Evolutionary conservation across 805 yeast genomes (phyloP), one percentile per base, ranked within the genome.

Genomic region (Yarrowia sp.): DNA sequence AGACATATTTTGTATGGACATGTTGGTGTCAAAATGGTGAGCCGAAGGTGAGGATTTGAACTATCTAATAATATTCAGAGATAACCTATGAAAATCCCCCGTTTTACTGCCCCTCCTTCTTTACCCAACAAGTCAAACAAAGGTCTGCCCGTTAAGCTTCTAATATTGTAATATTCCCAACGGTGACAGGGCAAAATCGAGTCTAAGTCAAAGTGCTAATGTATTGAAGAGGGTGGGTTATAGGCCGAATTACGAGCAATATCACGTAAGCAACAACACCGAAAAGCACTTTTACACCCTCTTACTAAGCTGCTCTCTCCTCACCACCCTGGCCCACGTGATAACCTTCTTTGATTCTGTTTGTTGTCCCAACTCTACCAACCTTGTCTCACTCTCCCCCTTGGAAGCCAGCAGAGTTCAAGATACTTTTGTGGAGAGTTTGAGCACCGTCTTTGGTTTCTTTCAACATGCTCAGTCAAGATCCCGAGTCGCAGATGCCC

Each of bases 401-500:
- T 32, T 40, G 19, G 58, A 11, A n/a, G 14, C 42, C 59, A 53
- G 59, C 63, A 56, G 63, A 56, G 63, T 56, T 56, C 63, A 56
- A 56, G 48, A 41, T 41, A 41, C 36, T 41, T 56, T 56, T 36
- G 48, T 56, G 63, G 63, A 56, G 63, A 56, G 63, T 56, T 56
- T 56, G 48, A 41, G 36, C 32, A 15, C 16, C 32, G 48, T 10
- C 48, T 56, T 56, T 56, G 63, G 63, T 56, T 41, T 59, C 65
- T 59, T 35, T 59, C 50, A 59, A 43, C 65, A 59, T 59, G 65
- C 65, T 59, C 65, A 59, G 52, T 59, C 52, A 42, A 43, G 65
- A 59, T 59, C 65, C 65, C 52, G 65, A 59, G 52, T 59, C 65
- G 65, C 65, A 59, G 65, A 59, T 59, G 65, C 65, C 65, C 35